A percentile compares a stretch with the other conserved stretches of the same genome.
Evolutionary conservation across 306 rosid species (phyloP).

Genomic region (Adenanthera pavonina): DNA sequence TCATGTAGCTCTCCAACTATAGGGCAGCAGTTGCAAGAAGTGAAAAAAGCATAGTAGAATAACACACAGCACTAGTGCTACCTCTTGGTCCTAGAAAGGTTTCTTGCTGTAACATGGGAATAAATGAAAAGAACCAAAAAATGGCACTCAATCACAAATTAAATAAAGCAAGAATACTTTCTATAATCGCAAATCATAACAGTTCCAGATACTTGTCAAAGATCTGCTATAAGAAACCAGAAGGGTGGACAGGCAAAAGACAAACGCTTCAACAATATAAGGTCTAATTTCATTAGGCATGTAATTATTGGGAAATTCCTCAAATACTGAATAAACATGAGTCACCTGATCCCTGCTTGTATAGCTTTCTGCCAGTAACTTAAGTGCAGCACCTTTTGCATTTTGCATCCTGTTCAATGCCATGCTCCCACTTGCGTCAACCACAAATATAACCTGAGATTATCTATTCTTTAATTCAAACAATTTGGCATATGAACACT

Average conservation of each 20-base stretch:
- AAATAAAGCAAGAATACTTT: background rate
- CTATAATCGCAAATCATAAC: background rate
- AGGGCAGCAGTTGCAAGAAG: background rate
- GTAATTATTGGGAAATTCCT: slow-evolving; percentile 38
- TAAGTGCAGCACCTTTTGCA: slow-evolving; percentile 99
- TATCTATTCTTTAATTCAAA: slow-evolving; percentile 8
- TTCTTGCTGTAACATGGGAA: background rate
- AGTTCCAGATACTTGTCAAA: background rate
- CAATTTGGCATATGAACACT: slow-evolving; percentile 20
- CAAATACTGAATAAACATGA: slow-evolving; percentile 24
- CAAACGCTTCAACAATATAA: slow-evolving; percentile 20
- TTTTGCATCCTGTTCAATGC: slow-evolving; percentile 98
- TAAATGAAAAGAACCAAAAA: background rate
- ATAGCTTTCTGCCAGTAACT: slow-evolving; percentile 95
- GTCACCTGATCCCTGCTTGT: slow-evolving; percentile 98
- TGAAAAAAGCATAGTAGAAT: background rate
- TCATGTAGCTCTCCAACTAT: background rate
- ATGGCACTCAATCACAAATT: background rate
- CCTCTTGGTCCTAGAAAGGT: background rate
- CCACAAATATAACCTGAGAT: slow-evolving; percentile 89
- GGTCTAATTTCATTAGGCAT: slow-evolving; percentile 20
- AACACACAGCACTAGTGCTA: background rate
- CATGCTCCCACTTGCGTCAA: slow-evolving; percentile 99
- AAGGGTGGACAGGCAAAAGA: slow-evolving; percentile 30
- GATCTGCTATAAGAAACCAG: slow-evolving; percentile 12